These are phyloP conservation scores for Onygenales sp. DNA, from an alignment of 2,329 filamentous ascomycete species.

Conservation along the genomic window DNA sequence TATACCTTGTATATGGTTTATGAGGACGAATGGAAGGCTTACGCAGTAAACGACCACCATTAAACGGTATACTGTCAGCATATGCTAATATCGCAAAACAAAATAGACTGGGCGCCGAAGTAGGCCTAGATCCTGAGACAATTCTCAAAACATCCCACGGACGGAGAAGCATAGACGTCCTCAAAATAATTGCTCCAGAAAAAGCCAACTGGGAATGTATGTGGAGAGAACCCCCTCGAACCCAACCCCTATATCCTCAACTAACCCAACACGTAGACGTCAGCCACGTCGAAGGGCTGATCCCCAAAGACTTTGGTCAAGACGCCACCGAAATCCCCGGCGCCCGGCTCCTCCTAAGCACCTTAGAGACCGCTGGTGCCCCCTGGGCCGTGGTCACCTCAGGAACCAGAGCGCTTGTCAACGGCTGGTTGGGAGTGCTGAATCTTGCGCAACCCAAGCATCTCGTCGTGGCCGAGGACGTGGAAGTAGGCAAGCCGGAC, in stretches of 20 bases:
- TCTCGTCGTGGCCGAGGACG: constrained; percentile 67
- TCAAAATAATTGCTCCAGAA: constrained; percentile 68
- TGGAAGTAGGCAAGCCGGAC: constrained; percentile 66
- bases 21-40: not conserved
- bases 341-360: constrained; percentile 58
- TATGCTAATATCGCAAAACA: constrained; percentile 1
- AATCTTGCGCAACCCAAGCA: constrained; percentile 55
- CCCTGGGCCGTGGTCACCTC: constrained; percentile 82
- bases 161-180: constrained; percentile 74
- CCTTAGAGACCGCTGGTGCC: constrained; percentile 51
- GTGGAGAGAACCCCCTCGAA: constrained; percentile 26
- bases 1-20: not conserved
- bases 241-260: constrained; percentile 1
- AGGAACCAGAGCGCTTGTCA: constrained; percentile 56
- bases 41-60: too few species aligned
- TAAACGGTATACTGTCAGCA: too few species aligned
- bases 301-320: constrained; percentile 66
- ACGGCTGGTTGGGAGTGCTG: constrained; percentile 62
- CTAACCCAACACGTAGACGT: constrained; percentile 50
- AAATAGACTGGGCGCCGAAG: constrained; percentile 54
- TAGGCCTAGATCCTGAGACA: constrained; percentile 71
- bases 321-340: constrained; percentile 83
- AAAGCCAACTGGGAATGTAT: constrained; percentile 90
- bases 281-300: constrained; percentile 62
- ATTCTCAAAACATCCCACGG: constrained; percentile 91